Percentiles rank a stretch among this genome's conserved stretches.
These are phyloP conservation scores for Helichrysum umbraculigerum DNA, from an alignment of 129 eudicot species.

Conservation along the genomic window DNA sequence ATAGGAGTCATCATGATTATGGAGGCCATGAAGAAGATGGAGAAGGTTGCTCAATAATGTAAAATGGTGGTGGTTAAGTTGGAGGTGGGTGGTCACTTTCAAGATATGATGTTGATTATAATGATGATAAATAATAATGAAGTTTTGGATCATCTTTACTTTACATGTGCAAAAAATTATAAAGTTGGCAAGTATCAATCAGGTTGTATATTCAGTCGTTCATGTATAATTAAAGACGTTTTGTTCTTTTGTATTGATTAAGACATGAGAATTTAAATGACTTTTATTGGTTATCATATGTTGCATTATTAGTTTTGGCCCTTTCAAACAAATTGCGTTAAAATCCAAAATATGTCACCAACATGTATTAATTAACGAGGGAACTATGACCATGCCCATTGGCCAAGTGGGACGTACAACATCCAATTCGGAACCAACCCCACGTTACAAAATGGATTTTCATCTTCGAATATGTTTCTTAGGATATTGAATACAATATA, in stretches of 20 bases:
- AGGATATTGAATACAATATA: too few relatives aligned
- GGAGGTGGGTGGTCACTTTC: slow-evolving; percentile 36
- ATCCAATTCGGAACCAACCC: slow-evolving; percentile 10
- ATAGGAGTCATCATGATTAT: slow-evolving; percentile 27
- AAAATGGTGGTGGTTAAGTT: slow-evolving; percentile 12
- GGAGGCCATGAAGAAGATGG: slow-evolving; percentile 33
- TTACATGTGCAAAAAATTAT: slow-evolving; percentile 25
- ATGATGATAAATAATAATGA: slow-evolving; percentile 28
- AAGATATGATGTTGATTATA: slow-evolving; percentile 24
- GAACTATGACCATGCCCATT: neutral
- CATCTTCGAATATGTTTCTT: too few relatives aligned
- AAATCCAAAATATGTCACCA: slow-evolving; percentile 18
- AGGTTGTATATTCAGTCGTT: slow-evolving; percentile 23
- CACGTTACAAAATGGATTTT: neutral
- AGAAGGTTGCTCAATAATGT: slow-evolving; percentile 41
- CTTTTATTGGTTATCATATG: slow-evolving; percentile 5
- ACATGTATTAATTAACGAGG: slow-evolving; percentile 7
- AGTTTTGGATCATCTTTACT: slow-evolving; percentile 24
- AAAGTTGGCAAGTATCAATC: slow-evolving; percentile 19
- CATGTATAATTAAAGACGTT: slow-evolving; percentile 19
- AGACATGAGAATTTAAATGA: slow-evolving; percentile 24
- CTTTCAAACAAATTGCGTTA: slow-evolving; percentile 1
- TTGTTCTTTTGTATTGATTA: slow-evolving; percentile 22
- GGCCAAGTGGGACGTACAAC: slow-evolving; percentile 16
- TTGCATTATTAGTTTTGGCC: neutral